Percentiles rank a stretch among this genome's conserved stretches.
phyloP scores from a whole-genome alignment of 225 moss, liverwort and hornwort species.

The Rhytidiadelphus loreus region DNA sequence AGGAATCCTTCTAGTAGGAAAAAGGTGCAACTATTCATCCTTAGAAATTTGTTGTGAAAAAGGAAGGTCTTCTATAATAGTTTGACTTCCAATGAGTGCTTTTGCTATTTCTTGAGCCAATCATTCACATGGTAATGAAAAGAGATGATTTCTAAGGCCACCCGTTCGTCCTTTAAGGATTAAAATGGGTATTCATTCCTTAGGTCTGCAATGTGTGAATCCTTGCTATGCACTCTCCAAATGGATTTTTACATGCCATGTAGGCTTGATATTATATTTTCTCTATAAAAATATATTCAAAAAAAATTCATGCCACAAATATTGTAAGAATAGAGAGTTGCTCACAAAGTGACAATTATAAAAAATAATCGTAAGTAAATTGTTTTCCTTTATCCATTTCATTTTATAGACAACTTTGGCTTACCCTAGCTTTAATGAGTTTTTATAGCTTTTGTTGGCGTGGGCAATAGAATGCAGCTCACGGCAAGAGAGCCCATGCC shows the following conservation, averaged over 20 bases:
- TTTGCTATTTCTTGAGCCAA: too few species aligned
- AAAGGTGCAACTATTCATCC: too few species aligned
- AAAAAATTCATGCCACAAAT: accelerated
- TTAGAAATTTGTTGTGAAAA: too few species aligned
- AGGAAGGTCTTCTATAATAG: too few species aligned
- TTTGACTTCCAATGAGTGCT: too few species aligned
- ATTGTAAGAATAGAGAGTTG: not conserved
- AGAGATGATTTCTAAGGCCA: too few species aligned
- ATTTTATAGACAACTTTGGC: not conserved
- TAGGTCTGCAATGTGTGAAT: not conserved
- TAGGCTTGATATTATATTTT: not conserved
- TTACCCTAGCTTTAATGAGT: not conserved
- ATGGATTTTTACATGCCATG: not conserved
- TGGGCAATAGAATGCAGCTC: accelerated
- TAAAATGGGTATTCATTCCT: not conserved
- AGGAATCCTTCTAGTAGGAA: too few species aligned
- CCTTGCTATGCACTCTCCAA: accelerated
- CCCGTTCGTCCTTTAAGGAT: too few species aligned
- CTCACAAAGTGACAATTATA: not conserved
- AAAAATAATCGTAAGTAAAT: too few species aligned
- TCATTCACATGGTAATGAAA: too few species aligned
- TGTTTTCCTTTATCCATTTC: accelerated
- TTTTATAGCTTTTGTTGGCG: accelerated
- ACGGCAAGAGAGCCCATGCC: accelerated
- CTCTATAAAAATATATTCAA: not conserved